A percentile compares a stretch with the other conserved stretches of the same genome.
These are phyloP conservation scores for Thalassiosira profunda DNA, from an alignment of 108 stramenopile genomes.

Conservation along the genomic window DNA sequence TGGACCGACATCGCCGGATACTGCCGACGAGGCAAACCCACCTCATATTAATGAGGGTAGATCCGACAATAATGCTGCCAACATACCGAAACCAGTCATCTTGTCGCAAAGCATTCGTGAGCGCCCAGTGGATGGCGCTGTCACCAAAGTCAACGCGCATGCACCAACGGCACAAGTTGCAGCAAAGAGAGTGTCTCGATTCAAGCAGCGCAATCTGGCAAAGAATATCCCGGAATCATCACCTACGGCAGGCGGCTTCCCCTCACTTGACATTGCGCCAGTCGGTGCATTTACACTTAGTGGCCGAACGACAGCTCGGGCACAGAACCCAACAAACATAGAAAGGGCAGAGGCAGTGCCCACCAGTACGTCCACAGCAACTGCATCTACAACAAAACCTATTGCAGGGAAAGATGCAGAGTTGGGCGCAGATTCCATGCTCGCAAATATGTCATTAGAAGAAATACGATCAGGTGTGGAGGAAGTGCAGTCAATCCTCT, in stretches of 20 bases:
- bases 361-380: background rate
- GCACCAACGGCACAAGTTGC: slow-evolving; percentile 3
- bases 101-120: slow-evolving; percentile 43
- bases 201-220: slow-evolving; percentile 36
- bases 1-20: slow-evolving; percentile 3
- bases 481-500: slow-evolving; percentile 65
- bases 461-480: slow-evolving; percentile 64
- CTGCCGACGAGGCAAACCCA: background rate
- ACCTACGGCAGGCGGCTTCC: slow-evolving; percentile 48
- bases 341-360: background rate
- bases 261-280: slow-evolving; percentile 46
- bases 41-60: background rate
- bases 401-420: slow-evolving; percentile 5
- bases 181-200: slow-evolving; percentile 35
- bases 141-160: background rate
- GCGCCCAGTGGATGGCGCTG: slow-evolving; percentile 28
- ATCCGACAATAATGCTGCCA: background rate
- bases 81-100: slow-evolving; percentile 24
- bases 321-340: background rate
- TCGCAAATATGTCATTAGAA: slow-evolving; percentile 68
- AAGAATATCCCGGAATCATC: background rate
- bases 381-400: background rate
- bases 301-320: slow-evolving; percentile 11
- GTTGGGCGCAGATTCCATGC: slow-evolving; percentile 56
- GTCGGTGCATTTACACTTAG: slow-evolving; percentile 46